Conservation (phyloP, 75 land plant genomes). For the Cryptomeria japonica region DNA sequence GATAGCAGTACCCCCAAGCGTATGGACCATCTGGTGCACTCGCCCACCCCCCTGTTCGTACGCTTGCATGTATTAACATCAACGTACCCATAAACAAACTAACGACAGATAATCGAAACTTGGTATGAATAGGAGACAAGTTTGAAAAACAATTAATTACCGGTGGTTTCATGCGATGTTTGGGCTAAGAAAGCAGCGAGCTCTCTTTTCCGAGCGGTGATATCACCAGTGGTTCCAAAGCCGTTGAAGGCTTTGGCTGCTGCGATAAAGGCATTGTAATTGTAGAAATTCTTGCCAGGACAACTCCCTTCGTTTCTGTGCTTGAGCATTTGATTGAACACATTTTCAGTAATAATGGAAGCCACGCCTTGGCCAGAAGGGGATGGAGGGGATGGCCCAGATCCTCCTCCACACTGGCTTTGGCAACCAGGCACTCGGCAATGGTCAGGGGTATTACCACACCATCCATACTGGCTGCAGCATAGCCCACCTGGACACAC, state of each 20-base stretch:
- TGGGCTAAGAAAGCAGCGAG: slow-evolving; percentile 75
- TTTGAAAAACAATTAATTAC: slow-evolving; percentile 10
- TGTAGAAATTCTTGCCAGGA: slow-evolving; percentile 52
- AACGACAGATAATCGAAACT: too few species aligned
- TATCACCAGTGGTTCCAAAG: slow-evolving; percentile 55
- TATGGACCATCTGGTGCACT: slow-evolving; percentile 68
- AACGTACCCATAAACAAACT: not conserved
- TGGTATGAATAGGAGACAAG: too few species aligned
- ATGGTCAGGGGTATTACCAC: slow-evolving; percentile 27
- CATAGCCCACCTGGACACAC: slow-evolving; percentile 31
- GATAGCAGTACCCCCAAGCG: slow-evolving; percentile 67
- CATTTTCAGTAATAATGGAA: slow-evolving; percentile 21
- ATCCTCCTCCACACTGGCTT: slow-evolving; percentile 28
- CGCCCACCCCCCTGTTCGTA: slow-evolving; percentile 59
- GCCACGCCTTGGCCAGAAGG: slow-evolving; percentile 16
- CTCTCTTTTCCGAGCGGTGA: slow-evolving; percentile 43
- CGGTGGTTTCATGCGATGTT: slow-evolving; percentile 69
- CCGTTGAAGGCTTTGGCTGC: slow-evolving; percentile 50
- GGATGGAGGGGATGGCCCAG: not conserved
- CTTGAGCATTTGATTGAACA: slow-evolving; percentile 55
- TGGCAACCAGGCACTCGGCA: slow-evolving; percentile 25
- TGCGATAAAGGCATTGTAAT: slow-evolving; percentile 51
- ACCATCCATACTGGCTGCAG: slow-evolving; percentile 46
- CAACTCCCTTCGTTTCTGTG: slow-evolving; percentile 36
- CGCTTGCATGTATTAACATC: too few species aligned